Evolutionary conservation across 2,329 filamentous ascomycete species (phyloP).

Genomic region (Didymella pomorum): DNA sequence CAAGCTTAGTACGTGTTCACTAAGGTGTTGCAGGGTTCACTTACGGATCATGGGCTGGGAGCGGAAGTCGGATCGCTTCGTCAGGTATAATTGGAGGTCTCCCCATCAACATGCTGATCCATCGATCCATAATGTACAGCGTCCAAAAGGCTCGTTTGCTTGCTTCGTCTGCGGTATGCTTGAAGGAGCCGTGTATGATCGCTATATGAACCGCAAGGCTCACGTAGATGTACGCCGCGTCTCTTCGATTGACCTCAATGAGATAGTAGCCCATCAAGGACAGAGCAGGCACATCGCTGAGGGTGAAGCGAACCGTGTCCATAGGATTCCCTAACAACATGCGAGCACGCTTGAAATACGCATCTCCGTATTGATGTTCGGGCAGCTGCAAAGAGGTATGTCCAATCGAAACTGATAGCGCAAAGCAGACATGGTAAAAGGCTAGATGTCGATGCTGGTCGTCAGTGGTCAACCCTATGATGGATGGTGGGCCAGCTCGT

Average conservation of each 20-base stretch:
- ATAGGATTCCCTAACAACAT: slow-evolving; percentile 38
- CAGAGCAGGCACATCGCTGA: slow-evolving; percentile 36
- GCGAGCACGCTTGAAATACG: slow-evolving; percentile 38
- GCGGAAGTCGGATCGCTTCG: slow-evolving; percentile 35
- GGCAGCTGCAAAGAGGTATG: slow-evolving; percentile 23
- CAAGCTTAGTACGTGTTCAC: slow-evolving; percentile 9
- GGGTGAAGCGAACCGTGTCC: slow-evolving; percentile 35
- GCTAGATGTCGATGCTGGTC: slow-evolving; percentile 33
- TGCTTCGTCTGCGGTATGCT: slow-evolving; percentile 28
- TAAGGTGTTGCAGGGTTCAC: slow-evolving; percentile 6
- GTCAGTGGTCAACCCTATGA: slow-evolving; percentile 28
- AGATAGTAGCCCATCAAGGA: slow-evolving; percentile 40
- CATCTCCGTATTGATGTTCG: slow-evolving; percentile 32
- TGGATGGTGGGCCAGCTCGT: slow-evolving; percentile 20
- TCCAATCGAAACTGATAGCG: slow-evolving; percentile 30
- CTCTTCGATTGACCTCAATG: slow-evolving; percentile 41
- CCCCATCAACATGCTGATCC: slow-evolving; percentile 40
- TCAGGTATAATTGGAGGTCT: slow-evolving; percentile 37
- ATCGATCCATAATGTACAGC: slow-evolving; percentile 39
- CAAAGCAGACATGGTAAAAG: slow-evolving; percentile 39
- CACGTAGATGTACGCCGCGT: slow-evolving; percentile 39
- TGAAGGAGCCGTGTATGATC: slow-evolving; percentile 36
- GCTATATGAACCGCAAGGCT: slow-evolving; percentile 39
- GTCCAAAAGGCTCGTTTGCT: slow-evolving; percentile 37
- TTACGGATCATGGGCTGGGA: slow-evolving; percentile 34